phyloP scores from a whole-genome alignment of 163 green algal genomes.

The Scenedesmus sp. region DNA sequence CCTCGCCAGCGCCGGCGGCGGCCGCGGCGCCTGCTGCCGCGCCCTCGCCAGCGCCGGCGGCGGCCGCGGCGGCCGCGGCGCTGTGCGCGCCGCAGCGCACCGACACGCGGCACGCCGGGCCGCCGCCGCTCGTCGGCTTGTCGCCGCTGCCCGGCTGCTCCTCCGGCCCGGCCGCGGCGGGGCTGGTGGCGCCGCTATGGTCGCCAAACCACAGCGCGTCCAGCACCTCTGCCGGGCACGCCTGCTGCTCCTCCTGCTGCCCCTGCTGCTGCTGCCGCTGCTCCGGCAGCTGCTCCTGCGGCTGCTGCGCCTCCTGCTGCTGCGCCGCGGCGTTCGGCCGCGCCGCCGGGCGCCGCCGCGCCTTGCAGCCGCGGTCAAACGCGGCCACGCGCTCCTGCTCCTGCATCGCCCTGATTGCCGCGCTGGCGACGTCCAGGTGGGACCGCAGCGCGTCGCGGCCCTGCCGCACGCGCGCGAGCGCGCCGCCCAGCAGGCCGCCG shows the following conservation, averaged over 20 bases:
- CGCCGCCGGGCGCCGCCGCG: neutral
- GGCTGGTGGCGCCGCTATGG: too few relatives aligned
- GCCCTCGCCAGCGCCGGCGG: neutral
- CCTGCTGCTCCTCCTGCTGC: conserved; percentile 32
- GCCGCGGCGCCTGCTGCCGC: neutral
- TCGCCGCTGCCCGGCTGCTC: conserved; percentile 1
- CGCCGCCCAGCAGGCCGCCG: conserved; percentile 66
- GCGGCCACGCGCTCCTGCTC: conserved; percentile 25
- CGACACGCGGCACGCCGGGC: neutral
- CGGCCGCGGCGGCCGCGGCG: neutral
- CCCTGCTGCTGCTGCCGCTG: conserved; percentile 1
- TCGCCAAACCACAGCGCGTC: too few relatives aligned
- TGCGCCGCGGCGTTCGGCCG: neutral
- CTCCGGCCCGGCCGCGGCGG: neutral
- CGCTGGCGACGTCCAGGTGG: conserved; percentile 13
- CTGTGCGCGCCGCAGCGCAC: neutral
- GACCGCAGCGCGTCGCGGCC: conserved; percentile 54
- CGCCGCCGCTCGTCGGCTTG: neutral
- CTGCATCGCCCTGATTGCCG: conserved; percentile 32
- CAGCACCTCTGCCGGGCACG: conserved; percentile 18
- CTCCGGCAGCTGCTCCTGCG: neutral
- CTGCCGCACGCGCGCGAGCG: conserved; percentile 10
- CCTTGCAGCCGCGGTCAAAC: conserved; percentile 17
- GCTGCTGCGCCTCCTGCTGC: neutral
- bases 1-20: conserved; percentile 51